phyloP scores from a whole-genome alignment of 2,329 filamentous ascomycete species.

The Stachybotrys echinatus region DNA sequence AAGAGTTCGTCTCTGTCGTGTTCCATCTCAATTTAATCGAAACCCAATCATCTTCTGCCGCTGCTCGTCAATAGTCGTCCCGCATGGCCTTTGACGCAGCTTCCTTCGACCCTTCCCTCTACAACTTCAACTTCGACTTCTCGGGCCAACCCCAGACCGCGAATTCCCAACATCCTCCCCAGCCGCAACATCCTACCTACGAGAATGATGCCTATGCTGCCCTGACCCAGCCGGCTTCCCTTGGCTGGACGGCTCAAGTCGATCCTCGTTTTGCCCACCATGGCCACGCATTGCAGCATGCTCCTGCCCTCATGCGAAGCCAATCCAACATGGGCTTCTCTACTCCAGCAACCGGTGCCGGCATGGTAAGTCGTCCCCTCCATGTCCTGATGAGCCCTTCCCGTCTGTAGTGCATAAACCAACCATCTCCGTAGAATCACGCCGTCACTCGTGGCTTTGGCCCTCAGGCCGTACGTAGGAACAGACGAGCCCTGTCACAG shows the following conservation, averaged over 20 bases:
- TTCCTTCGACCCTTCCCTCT: not conserved
- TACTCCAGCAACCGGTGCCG: not conserved
- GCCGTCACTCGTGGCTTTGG: too few relatives aligned
- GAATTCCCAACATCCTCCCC: too few relatives aligned
- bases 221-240: not conserved
- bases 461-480: not conserved
- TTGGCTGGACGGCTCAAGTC: not conserved
- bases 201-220: not conserved
- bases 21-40: not conserved
- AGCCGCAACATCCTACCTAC: too few relatives aligned
- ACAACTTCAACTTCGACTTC: too few relatives aligned
- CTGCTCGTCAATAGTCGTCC: not conserved
- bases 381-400: not conserved
- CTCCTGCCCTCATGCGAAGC: not conserved
- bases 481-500: slow-evolving; percentile 19
- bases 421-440: not conserved
- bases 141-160: too few relatives aligned
- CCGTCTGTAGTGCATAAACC: not conserved
- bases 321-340: not conserved
- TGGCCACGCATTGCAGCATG: not conserved
- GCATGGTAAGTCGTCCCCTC: not conserved
- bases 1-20: not conserved
- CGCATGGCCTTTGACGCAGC: not conserved
- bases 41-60: not conserved
- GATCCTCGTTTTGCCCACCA: not conserved